Evolutionary conservation across 345 rosid genomes (phyloP).

Genomic region (Barbarea vulgaris): DNA sequence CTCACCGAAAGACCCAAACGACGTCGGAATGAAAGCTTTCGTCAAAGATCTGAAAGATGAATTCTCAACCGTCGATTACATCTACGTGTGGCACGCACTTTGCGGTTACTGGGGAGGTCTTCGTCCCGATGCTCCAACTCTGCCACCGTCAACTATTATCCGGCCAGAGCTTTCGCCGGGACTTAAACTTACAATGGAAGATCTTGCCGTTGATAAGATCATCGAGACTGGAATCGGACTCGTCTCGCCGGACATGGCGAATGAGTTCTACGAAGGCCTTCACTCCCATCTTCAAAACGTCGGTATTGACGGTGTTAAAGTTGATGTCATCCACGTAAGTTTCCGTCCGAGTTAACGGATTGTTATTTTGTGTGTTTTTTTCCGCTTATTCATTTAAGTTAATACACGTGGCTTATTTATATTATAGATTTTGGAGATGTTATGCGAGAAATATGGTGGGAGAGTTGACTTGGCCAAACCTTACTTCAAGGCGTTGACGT

Average conservation of each 20-base stretch:
- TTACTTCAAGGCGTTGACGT: constrained; percentile 77
- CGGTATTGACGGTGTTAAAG: constrained; percentile 97
- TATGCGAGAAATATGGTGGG: constrained; percentile 86
- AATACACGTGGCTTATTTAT: not conserved
- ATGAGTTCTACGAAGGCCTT: constrained; percentile 78
- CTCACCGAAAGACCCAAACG: constrained; percentile 40
- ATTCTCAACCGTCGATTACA: constrained; percentile 70
- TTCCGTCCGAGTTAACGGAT: not conserved
- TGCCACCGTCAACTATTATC: constrained; percentile 52
- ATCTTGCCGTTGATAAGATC: constrained; percentile 94
- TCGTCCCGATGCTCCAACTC: constrained; percentile 67
- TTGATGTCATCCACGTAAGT: constrained; percentile 96
- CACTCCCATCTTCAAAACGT: constrained; percentile 70
- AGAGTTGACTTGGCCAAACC: constrained; percentile 90
- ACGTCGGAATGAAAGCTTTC: constrained; percentile 80
- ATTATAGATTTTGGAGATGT: constrained; percentile 76
- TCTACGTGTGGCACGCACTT: constrained; percentile 95
- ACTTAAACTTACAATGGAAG: constrained; percentile 73
- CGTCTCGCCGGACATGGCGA: constrained; percentile 67
- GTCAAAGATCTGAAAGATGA: constrained; percentile 77
- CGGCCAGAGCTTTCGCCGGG: constrained; percentile 75
- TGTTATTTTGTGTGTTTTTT: not conserved
- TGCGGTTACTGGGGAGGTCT: constrained; percentile 99
- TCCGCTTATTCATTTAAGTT: not conserved
- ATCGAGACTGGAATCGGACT: constrained; percentile 69